phyloP scores from a whole-genome alignment of 2,329 filamentous ascomycete species.

The Xylaria sp. region DNA sequence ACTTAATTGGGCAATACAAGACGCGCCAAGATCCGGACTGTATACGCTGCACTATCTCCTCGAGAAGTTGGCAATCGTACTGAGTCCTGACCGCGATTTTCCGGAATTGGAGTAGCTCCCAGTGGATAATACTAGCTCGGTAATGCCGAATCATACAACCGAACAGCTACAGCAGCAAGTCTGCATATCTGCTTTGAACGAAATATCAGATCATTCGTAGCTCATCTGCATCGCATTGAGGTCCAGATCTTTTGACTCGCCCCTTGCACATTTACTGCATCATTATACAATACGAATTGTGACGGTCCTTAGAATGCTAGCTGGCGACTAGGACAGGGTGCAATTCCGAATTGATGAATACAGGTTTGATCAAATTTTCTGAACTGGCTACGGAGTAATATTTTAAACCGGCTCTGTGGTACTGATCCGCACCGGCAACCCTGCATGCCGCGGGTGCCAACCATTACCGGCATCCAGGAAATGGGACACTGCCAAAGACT shows the following conservation, averaged over 20 bases:
- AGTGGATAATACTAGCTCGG: conserved; percentile 13
- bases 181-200: conserved; percentile 19
- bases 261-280: conserved; percentile 20
- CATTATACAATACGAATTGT: neutral
- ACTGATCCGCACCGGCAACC: conserved; percentile 31
- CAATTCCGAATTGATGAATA: neutral
- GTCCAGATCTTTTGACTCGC: conserved; percentile 3
- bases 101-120: conserved; percentile 7
- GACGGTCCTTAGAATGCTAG: neutral
- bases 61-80: neutral
- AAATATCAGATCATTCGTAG: conserved; percentile 32
- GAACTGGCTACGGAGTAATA: conserved; percentile 11
- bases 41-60: neutral
- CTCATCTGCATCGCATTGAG: conserved; percentile 11
- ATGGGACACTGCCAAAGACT: conserved; percentile 17
- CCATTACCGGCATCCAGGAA: conserved; percentile 25
- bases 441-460: conserved; percentile 23
- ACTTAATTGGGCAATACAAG: conserved; percentile 2
- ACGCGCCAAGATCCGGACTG: neutral
- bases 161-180: conserved; percentile 8
- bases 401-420: conserved; percentile 22
- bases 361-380: conserved; percentile 1
- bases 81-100: conserved; percentile 13
- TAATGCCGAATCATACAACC: conserved; percentile 8
- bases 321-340: neutral